A percentile compares a stretch with the other conserved stretches of the same genome.
These are phyloP conservation scores for Starmerella davenportii DNA, from an alignment of 805 yeast genomes.

Conservation along the genomic window DNA sequence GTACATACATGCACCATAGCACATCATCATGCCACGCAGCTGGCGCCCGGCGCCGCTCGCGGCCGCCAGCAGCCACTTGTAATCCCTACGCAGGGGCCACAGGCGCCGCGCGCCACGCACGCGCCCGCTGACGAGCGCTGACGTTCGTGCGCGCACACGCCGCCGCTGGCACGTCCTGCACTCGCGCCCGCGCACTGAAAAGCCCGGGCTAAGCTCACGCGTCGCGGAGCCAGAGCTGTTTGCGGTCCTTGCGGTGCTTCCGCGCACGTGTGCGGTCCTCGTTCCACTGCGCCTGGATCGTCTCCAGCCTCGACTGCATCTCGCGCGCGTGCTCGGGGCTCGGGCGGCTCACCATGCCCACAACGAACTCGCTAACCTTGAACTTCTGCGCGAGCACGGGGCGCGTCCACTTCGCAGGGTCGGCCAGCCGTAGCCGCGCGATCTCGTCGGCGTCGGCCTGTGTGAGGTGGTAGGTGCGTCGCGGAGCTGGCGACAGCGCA, in stretches of 20 bases:
- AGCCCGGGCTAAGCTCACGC: no score
- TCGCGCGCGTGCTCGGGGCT: conserved; percentile 25
- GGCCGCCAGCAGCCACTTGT: no score
- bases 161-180: no score
- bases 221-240: conserved; percentile 44
- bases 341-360: conserved; percentile 34
- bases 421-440: conserved; percentile 32
- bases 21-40: background rate
- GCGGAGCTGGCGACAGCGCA: conserved; percentile 21
- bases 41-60: no score
- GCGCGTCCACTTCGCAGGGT: conserved; percentile 50
- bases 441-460: conserved; percentile 43
- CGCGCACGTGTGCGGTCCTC: conserved; percentile 32
- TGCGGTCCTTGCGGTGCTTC: conserved; percentile 40
- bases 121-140: no score
- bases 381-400: conserved; percentile 43
- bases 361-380: conserved; percentile 33
- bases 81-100: no score
- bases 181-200: no score
- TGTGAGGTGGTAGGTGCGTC: conserved; percentile 36
- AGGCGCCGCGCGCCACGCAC: no score
- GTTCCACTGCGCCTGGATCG: conserved; percentile 34
- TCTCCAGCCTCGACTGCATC: conserved; percentile 31
- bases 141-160: no score
- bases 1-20: background rate